Evolutionary conservation across 1,284 basidiomycete species (phyloP), one percentile per base, ranked within the genome.

Genomic region (Rhodotorula sp.): DNA sequence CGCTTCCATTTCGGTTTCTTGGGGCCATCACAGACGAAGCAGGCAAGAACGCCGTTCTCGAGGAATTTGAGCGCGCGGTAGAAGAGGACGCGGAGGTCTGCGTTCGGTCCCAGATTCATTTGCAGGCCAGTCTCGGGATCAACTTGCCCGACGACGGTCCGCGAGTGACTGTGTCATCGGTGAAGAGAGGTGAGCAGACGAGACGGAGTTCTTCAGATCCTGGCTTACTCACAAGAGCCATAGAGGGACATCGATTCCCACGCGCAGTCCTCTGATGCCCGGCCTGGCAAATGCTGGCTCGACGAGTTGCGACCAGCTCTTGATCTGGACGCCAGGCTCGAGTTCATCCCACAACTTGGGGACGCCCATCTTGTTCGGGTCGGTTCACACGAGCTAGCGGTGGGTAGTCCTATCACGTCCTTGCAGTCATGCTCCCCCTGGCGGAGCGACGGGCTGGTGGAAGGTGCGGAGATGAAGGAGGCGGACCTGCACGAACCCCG

Each of bases 21-120:
- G 0, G 91, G 90, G 0, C 96, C 96, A 81, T 99, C 95, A 79
- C 97, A 97, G 2, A 98, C 92, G 81, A 98, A 97, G 3, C 98
- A 84, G 0, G 92, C 92, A 29, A 93, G 85, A 72, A 96, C 87
- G 0, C 93, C 93, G 20, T 88, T 86, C 65, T 86, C 86, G 78
- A 92, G 86, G 4, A 98, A 86, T 18, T 87, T 87, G 46, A 88
- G 87, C 43, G 85, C 81, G 26, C 85, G 84, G 79, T 82, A 85
- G 77, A 86, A 86, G 57, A 87, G 79, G n/a, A 81, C 83, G 3
- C 84, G 80, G 26, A 86, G 77, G 67, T 81, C 83, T 1, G 85
- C 84, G 70, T 86, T 85, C 67, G 46, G 21, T 5, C 70, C 70
- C 2, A 39, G 49, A 34, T 72, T 34, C 2, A 65, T 43, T 10